phyloP scores from a whole-genome alignment of 225 moss, liverwort and hornwort species.

The Pseudisothecium myosuroides region DNA sequence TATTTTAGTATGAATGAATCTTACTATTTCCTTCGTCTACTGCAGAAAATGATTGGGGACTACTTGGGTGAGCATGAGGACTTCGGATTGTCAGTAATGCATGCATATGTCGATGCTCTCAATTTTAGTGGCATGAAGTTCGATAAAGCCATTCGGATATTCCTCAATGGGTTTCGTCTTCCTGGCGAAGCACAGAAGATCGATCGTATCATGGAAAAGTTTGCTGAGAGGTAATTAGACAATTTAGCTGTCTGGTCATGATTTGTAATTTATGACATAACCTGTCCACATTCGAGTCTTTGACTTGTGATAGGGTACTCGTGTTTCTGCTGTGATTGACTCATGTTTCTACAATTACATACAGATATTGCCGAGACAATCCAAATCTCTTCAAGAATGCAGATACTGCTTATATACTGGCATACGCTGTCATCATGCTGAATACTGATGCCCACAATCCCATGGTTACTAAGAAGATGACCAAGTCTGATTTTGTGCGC shows the following conservation, averaged over 20 bases:
- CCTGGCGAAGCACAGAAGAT: conserved; percentile 99
- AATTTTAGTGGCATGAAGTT: conserved; percentile 78
- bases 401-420: conserved; percentile 90
- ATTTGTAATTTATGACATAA: not conserved
- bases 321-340: not conserved
- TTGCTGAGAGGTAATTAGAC: conserved; percentile 70
- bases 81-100: conserved; percentile 90
- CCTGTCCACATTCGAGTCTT: not conserved
- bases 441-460: conserved; percentile 99
- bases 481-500: conserved; percentile 92
- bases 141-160: conserved; percentile 81
- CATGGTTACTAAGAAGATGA: conserved; percentile 92
- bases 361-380: conserved; percentile 97
- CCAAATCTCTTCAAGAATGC: conserved; percentile 93
- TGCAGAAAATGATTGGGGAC: conserved; percentile 95
- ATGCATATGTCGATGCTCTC: conserved; percentile 83
- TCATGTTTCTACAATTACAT: not conserved
- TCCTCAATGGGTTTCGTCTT: conserved; percentile 91
- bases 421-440: conserved; percentile 97
- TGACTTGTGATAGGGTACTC: not conserved
- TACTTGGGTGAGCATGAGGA: conserved; percentile 96
- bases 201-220: conserved; percentile 99
- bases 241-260: not conserved
- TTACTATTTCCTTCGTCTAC: not conserved
- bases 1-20: not conserved